These are phyloP conservation scores for Phialocephala subalpina DNA, from an alignment of 2,329 filamentous ascomycete species.

Conservation along the genomic window DNA sequence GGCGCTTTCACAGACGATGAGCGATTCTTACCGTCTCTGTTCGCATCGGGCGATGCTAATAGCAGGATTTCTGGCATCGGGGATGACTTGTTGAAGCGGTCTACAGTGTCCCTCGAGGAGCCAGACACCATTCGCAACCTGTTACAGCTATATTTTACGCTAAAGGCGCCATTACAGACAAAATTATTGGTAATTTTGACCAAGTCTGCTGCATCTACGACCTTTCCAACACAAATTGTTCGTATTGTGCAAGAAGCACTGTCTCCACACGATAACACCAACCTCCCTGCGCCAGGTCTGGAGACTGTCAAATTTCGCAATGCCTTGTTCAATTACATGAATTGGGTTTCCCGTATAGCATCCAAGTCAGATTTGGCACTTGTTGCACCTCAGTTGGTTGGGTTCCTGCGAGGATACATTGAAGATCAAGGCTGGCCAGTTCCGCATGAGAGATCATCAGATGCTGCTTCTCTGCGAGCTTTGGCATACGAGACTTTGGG, in stretches of 20 bases:
- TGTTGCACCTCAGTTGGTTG: conserved; percentile 74
- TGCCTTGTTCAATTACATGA: conserved; percentile 85
- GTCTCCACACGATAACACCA: conserved; percentile 50
- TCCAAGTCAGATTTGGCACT: conserved; percentile 64
- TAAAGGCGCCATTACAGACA: conserved; percentile 76
- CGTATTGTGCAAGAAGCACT: conserved; percentile 74
- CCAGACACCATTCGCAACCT: conserved; percentile 67
- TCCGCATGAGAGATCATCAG: conserved; percentile 63
- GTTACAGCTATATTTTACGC: conserved; percentile 76
- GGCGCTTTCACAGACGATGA: conserved; percentile 86
- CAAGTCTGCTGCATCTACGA: conserved; percentile 78
- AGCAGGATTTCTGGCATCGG: conserved; percentile 84
- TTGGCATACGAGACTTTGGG: conserved; percentile 93
- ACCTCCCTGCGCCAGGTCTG: conserved; percentile 43
- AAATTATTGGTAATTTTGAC: conserved; percentile 79
- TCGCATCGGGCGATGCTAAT: conserved; percentile 84
- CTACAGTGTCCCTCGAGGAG: conserved; percentile 77
- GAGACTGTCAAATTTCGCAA: conserved; percentile 83
- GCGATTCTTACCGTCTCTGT: conserved; percentile 83
- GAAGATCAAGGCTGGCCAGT: conserved; percentile 84
- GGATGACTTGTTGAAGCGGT: conserved; percentile 87
- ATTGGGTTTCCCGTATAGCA: conserved; percentile 84
- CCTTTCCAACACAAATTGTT: conserved; percentile 72
- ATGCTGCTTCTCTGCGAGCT: conserved; percentile 73
- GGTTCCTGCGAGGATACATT: conserved; percentile 76